A percentile compares a stretch with the other conserved stretches of the same genome.
Evolutionary conservation across 2,329 filamentous ascomycete genomes (phyloP).

Genomic region (Fusarium floridanum): DNA sequence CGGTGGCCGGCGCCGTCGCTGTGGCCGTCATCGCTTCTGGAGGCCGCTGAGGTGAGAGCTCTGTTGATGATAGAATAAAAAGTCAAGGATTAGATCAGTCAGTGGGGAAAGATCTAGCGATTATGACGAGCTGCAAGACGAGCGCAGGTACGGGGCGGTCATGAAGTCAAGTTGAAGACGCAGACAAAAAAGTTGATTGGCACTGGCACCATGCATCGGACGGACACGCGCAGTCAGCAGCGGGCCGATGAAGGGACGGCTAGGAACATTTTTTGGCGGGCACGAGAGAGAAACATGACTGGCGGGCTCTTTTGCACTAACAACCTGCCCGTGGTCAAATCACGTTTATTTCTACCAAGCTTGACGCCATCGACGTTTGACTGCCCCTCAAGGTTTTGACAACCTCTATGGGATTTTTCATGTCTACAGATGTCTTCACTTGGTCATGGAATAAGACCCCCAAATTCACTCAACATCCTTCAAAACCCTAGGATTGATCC

Average conservation of each 20-base stretch:
- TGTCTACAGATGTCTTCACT: not conserved
- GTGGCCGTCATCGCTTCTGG: conserved; percentile 13
- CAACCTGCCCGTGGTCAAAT: conserved; percentile 14
- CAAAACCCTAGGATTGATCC: conserved; percentile 38
- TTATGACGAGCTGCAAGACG: conserved; percentile 39
- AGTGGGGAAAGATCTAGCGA: conserved; percentile 26
- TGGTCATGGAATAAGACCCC: not conserved
- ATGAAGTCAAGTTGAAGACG: conserved; percentile 37
- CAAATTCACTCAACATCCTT: not conserved
- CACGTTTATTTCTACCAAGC: conserved; percentile 30
- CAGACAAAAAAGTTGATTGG: conserved; percentile 31
- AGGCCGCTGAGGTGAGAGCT: conserved; percentile 10
- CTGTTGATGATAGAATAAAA: conserved; percentile 11
- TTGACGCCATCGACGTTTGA: conserved; percentile 10
- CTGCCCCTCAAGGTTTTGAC: conserved; percentile 13
- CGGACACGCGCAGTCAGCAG: conserved; percentile 21
- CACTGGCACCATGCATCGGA: conserved; percentile 25
- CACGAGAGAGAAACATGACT: conserved; percentile 22
- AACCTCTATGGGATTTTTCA: not conserved
- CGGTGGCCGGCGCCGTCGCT: conserved; percentile 26
- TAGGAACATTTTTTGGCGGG: conserved; percentile 33
- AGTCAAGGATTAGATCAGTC: conserved; percentile 3
- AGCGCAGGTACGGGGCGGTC: conserved; percentile 39
- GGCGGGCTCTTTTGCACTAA: conserved; percentile 23
- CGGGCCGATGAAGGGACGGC: conserved; percentile 26